Evolutionary conservation across 768 basidiomycete species (phyloP).

Genomic region (Mrakia gelida): DNA sequence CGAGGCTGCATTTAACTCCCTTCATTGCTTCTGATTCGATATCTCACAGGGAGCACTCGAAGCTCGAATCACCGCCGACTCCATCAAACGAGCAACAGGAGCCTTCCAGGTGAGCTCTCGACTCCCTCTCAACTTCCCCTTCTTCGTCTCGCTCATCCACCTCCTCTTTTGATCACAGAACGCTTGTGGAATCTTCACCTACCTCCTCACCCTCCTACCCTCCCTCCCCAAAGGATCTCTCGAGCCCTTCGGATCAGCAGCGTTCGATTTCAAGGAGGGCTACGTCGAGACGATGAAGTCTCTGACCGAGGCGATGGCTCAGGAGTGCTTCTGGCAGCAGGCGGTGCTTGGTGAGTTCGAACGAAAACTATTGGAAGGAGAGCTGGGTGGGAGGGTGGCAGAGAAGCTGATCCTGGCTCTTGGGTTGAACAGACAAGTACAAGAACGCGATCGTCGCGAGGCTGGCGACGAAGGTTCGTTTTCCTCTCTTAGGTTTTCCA

Average conservation of each 20-base stretch:
- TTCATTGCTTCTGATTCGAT: neutral
- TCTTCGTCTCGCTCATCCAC: slow-evolving; percentile 39
- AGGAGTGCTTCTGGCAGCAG: slow-evolving; percentile 94
- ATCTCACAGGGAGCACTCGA: slow-evolving; percentile 33
- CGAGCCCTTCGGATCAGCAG: slow-evolving; percentile 36
- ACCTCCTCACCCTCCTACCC: slow-evolving; percentile 41
- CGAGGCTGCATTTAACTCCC: neutral
- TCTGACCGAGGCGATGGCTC: slow-evolving; percentile 87
- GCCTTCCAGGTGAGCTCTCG: slow-evolving; percentile 63
- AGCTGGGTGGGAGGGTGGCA: neutral
- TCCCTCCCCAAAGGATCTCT: slow-evolving; percentile 36
- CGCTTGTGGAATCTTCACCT: slow-evolving; percentile 41
- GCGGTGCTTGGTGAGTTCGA: slow-evolving; percentile 65
- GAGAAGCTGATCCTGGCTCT: neutral
- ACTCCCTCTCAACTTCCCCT: slow-evolving; percentile 51
- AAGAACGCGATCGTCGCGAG: slow-evolving; percentile 81
- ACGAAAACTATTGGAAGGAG: neutral
- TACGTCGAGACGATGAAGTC: slow-evolving; percentile 63
- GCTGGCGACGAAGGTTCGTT: slow-evolving; percentile 64
- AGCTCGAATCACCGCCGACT: slow-evolving; percentile 53
- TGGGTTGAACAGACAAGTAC: slow-evolving; percentile 53
- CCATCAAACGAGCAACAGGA: slow-evolving; percentile 71
- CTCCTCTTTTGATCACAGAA: neutral
- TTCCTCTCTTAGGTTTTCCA: neutral
- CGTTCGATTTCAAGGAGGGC: slow-evolving; percentile 59